Percentiles rank a stretch among this genome's conserved stretches.
Evolutionary conservation across 208 protist genomes (phyloP).

Genomic region (Leishmania turanica): DNA sequence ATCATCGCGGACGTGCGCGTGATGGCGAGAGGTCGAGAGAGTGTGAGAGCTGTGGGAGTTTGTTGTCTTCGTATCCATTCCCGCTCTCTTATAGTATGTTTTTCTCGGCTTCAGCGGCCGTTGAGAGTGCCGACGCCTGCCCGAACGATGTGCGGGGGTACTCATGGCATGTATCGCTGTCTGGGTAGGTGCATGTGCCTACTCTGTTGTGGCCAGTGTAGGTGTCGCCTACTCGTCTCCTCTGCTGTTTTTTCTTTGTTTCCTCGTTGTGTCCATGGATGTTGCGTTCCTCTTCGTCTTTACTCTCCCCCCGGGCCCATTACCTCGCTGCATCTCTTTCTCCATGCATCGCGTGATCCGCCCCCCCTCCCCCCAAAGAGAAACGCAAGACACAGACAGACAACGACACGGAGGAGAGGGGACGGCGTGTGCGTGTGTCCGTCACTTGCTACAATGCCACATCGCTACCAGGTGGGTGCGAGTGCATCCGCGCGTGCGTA

Average conservation of each 20-base stretch:
- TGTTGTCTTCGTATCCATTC: no score
- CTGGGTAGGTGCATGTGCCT: no score
- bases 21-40: not conserved
- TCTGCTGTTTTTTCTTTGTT: not conserved
- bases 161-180: no score
- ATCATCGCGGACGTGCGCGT: not conserved
- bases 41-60: no score
- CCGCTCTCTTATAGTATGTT: not conserved
- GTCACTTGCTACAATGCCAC: no score
- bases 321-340: not conserved
- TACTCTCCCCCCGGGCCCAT: not conserved
- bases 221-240: not conserved
- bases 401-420: no score
- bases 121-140: not conserved
- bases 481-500: not conserved
- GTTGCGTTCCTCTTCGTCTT: not conserved
- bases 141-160: no score
- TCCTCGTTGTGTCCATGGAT: not conserved
- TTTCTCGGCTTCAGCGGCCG: not conserved
- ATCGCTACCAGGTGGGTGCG: not conserved
- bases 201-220: no score
- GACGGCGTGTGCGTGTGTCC: not conserved
- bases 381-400: not conserved
- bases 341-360: not conserved
- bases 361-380: not conserved